phyloP scores from a whole-genome alignment of 352 stramenopile species.

The Phytophthora idaei region DNA sequence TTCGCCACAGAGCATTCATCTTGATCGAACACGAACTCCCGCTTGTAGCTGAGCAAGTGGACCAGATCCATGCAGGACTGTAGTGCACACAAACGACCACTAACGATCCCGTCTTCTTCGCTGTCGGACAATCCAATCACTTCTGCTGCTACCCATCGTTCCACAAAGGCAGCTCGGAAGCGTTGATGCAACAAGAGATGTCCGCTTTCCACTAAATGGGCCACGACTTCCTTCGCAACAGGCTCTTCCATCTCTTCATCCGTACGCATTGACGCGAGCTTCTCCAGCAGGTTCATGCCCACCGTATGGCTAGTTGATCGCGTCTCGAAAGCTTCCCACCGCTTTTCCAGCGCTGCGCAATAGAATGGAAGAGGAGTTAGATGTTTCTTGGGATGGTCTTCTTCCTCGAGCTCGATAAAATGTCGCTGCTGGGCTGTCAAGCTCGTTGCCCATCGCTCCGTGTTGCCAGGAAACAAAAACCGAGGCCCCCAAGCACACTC shows the following conservation, averaged over 20 bases:
- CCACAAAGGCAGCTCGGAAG: constrained; percentile 80
- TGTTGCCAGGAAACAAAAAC: constrained; percentile 48
- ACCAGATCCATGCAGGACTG: constrained; percentile 87
- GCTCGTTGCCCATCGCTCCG: constrained; percentile 33
- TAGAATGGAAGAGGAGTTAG: constrained; percentile 48
- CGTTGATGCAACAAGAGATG: constrained; percentile 72
- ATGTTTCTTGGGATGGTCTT: constrained; percentile 37
- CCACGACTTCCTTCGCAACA: constrained; percentile 54
- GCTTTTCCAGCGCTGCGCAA: constrained; percentile 50
- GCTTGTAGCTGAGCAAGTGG: constrained; percentile 87
- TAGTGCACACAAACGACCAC: constrained; percentile 52
- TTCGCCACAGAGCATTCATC: constrained; percentile 77
- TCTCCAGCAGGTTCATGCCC: constrained; percentile 53
- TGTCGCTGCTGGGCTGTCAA: constrained; percentile 14
- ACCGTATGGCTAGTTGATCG: constrained; percentile 62
- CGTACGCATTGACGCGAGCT: constrained; percentile 43
- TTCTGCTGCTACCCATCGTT: constrained; percentile 60
- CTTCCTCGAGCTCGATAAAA: constrained; percentile 35
- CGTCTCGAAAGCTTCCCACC: constrained; percentile 57
- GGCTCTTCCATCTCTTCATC: constrained; percentile 63
- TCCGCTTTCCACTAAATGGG: constrained; percentile 59
- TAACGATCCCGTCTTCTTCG: constrained; percentile 52
- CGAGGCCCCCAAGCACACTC: constrained; percentile 64
- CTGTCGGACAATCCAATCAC: constrained; percentile 49
- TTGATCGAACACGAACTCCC: constrained; percentile 81